Conservation (phyloP, 1,284 basidiomycete species). For the Peniophora sp. region DNA sequence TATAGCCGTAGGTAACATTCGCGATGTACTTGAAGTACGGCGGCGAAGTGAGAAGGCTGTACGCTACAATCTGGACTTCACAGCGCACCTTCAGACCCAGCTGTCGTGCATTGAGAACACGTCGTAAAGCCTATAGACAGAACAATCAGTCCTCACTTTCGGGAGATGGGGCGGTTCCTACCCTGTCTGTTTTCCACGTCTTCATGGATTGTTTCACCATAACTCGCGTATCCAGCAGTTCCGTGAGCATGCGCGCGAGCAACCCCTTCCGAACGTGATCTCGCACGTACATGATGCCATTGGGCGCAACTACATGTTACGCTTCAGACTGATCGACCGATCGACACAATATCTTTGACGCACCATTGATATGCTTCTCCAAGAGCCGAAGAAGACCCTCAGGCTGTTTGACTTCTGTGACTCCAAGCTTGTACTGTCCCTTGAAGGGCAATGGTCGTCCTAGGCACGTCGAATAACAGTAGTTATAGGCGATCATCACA, state of each 20-base stretch:
- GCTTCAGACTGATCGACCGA: neutral
- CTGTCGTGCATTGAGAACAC: conserved; percentile 82
- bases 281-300: conserved; percentile 93
- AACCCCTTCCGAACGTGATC: conserved; percentile 78
- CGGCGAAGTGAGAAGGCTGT: too few species aligned
- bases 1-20: conserved; percentile 95
- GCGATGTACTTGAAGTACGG: conserved; percentile 77
- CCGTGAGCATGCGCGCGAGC: conserved; percentile 86
- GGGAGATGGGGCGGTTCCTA: conserved; percentile 17
- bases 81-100: conserved; percentile 34
- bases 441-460: conserved; percentile 82
- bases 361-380: conserved; percentile 51
- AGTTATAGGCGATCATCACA: conserved; percentile 98
- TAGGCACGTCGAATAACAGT: conserved; percentile 95
- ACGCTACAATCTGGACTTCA: too few species aligned
- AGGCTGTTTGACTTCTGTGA: conserved; percentile 67
- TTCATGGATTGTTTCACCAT: conserved; percentile 99
- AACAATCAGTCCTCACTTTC: neutral
- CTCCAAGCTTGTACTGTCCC: conserved; percentile 84
- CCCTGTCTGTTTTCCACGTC: conserved; percentile 67
- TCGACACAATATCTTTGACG: neutral
- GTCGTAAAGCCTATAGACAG: conserved; percentile 52
- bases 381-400: conserved; percentile 63
- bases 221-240: conserved; percentile 91
- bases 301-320: conserved; percentile 72